These are phyloP conservation scores for Solanum habrochaites DNA, from an alignment of 257 asterid genomes.

Conservation along the genomic window DNA sequence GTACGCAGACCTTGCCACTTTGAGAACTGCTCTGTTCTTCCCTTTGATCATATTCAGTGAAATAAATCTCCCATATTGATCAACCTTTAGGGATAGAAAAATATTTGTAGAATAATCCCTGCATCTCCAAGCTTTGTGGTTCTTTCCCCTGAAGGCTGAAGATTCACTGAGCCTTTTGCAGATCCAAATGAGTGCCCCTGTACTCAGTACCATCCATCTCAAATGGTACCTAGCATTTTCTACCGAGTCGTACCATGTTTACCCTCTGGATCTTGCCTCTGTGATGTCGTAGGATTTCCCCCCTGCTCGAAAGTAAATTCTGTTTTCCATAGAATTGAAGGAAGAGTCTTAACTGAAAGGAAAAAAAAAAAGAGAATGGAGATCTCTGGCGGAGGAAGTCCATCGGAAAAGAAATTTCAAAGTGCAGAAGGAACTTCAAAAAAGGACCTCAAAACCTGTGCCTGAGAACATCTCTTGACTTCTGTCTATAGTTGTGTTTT, in stretches of 20 bases:
- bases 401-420: not conserved
- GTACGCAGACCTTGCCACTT: not conserved
- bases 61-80: not conserved
- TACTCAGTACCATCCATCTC: not conserved
- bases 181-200: not conserved
- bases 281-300: not conserved
- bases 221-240: not conserved
- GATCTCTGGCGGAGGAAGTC: not conserved
- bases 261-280: not conserved
- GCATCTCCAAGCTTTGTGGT: not conserved
- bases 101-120: not conserved
- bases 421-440: not conserved
- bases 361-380: not conserved
- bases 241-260: not conserved
- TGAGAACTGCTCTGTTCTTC: not conserved
- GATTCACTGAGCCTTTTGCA: not conserved
- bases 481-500: not conserved
- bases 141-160: not conserved
- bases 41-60: not conserved
- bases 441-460: not conserved
- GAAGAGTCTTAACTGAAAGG: not conserved
- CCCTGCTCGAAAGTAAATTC: not conserved
- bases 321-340: not conserved
- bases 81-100: not conserved
- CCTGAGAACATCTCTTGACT: not conserved